These are phyloP conservation scores for Podila clonocystis DNA, from an alignment of 192 early-diverging fungal species.

Conservation along the genomic window DNA sequence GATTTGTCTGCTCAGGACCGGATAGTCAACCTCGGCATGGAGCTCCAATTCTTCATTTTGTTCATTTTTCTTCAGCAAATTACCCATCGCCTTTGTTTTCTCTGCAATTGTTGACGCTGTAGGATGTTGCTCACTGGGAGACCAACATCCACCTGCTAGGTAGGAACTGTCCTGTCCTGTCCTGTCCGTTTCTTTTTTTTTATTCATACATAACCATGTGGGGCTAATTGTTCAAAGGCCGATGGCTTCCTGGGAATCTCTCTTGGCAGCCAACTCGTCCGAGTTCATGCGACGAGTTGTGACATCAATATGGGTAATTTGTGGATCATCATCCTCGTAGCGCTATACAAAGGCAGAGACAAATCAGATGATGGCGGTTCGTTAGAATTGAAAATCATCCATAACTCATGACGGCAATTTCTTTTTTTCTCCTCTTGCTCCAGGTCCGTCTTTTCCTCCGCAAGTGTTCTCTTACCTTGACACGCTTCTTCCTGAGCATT, in stretches of 20 bases:
- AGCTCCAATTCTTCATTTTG: too few species aligned
- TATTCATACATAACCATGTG: too few species aligned
- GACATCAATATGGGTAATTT: conserved; percentile 46
- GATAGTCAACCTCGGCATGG: too few species aligned
- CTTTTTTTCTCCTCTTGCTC: not conserved
- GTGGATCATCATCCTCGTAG: conserved; percentile 47
- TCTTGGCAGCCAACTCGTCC: conserved; percentile 41
- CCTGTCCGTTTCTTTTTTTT: too few species aligned
- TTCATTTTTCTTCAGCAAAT: too few species aligned
- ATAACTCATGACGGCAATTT: not conserved
- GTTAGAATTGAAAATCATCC: conserved; percentile 1
- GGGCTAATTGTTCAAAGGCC: conserved; percentile 8
- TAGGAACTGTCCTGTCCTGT: too few species aligned
- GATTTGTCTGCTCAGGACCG: too few species aligned
- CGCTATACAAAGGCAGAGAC: conserved; percentile 6
- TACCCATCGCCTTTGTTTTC: too few species aligned
- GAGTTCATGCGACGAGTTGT: conserved; percentile 45
- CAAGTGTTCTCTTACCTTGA: conserved; percentile 16
- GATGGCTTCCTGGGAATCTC: conserved; percentile 39
- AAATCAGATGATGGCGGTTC: not conserved
- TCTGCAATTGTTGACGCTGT: too few species aligned
- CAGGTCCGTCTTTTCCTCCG: not conserved
- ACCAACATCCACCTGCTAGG: too few species aligned
- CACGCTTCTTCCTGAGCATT: conserved; percentile 50
- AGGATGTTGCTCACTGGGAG: too few species aligned